Evolutionary conservation across 139 green algal species (phyloP).

Genomic region (Mychonastes homosphaera): DNA sequence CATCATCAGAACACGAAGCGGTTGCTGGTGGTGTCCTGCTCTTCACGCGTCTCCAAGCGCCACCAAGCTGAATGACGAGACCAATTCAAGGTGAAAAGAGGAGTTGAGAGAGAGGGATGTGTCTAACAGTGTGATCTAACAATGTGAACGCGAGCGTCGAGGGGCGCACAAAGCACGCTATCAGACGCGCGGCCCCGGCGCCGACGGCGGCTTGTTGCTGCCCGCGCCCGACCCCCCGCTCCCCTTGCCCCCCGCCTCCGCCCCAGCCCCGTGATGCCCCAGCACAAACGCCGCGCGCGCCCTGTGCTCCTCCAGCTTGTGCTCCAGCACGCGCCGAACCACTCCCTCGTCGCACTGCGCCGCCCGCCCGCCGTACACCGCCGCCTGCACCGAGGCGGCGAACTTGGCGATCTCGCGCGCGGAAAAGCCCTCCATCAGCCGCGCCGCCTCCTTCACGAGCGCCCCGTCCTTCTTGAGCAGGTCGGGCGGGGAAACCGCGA

Average conservation of each 20-base stretch:
- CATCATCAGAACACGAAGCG: too few species aligned
- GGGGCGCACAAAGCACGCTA: too few species aligned
- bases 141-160: too few species aligned
- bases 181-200: too few species aligned
- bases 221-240: not conserved
- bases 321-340: constrained; percentile 46
- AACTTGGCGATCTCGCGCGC: constrained; percentile 92
- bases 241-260: not conserved
- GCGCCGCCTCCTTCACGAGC: constrained; percentile 53
- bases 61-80: too few species aligned
- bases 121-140: too few species aligned
- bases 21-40: too few species aligned
- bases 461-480: constrained; percentile 10
- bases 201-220: too few species aligned
- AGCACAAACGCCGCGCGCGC: constrained; percentile 37
- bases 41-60: too few species aligned
- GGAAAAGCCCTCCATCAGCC: constrained; percentile 73
- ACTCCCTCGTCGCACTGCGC: constrained; percentile 52
- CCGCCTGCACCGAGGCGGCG: constrained; percentile 77
- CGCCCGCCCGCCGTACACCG: constrained; percentile 72
- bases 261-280: constrained; percentile 41
- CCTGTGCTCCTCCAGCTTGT: constrained; percentile 59
- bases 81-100: too few species aligned
- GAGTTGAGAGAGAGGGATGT: too few species aligned
- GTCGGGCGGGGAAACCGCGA: constrained; percentile 18